Percentiles rank a stretch among this genome's conserved stretches.
Conservation (phyloP, 1,284 basidiomycete species). For the Austropuccinia psidii region DNA sequence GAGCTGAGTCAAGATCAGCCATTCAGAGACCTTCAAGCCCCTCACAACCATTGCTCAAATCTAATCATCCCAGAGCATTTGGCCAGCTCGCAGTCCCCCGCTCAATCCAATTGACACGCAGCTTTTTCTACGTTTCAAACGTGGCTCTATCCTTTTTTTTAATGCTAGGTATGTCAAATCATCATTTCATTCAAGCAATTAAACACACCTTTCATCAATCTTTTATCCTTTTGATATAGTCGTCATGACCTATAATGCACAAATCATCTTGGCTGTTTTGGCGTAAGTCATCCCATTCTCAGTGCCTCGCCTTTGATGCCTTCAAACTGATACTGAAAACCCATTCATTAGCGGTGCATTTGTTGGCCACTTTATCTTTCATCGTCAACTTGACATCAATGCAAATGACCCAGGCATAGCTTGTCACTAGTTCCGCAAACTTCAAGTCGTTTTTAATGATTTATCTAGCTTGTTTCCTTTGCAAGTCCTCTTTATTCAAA, state of each 20-base stretch:
- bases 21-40: not conserved
- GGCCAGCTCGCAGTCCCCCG: slow-evolving; percentile 15
- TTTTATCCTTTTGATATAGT: not conserved
- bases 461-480: no score
- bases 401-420: slow-evolving; percentile 39
- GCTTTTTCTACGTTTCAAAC: slow-evolving; percentile 26
- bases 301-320: no score
- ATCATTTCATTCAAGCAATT: not conserved
- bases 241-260: slow-evolving; percentile 39
- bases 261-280: slow-evolving; percentile 40
- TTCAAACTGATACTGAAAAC: no score
- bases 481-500: no score
- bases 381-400: slow-evolving; percentile 34
- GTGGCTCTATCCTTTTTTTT: slow-evolving; percentile 34
- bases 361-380: slow-evolving; percentile 41
- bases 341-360: slow-evolving; percentile 40
- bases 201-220: not conserved
- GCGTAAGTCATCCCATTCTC: slow-evolving; percentile 36
- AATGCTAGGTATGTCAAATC: slow-evolving; percentile 10
- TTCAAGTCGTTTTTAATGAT: no score
- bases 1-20: not conserved
- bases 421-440: no score
- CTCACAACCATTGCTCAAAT: not conserved
- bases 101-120: slow-evolving; percentile 21
- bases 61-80: not conserved